Evolutionary conservation across 495 filamentous ascomycete genomes (phyloP).

Genomic region (Hyaloscypha finlandica): DNA sequence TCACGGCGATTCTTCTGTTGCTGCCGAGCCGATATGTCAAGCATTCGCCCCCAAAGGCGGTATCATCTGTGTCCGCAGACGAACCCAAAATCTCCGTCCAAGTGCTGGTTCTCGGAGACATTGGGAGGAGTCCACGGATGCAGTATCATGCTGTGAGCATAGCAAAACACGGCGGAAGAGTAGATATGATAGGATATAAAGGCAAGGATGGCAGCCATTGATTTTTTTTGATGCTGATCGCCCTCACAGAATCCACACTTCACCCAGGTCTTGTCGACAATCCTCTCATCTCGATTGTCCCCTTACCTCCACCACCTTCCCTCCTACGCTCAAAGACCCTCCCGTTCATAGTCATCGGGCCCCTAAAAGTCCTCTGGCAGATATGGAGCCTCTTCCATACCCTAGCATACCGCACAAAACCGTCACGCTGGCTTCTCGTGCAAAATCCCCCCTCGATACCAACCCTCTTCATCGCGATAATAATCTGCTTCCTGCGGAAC

Average conservation of each 20-base stretch:
- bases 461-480: slow-evolving; percentile 71
- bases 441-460: slow-evolving; percentile 97
- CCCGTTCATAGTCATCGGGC: slow-evolving; percentile 78
- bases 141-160: slow-evolving; percentile 97
- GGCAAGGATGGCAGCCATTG: slow-evolving; percentile 46
- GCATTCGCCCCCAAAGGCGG: slow-evolving; percentile 27
- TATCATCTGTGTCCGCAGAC: slow-evolving; percentile 5
- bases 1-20: slow-evolving; percentile 30
- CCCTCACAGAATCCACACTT: slow-evolving; percentile 41
- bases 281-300: slow-evolving; percentile 55
- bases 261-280: slow-evolving; percentile 74
- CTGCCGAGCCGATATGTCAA: slow-evolving; percentile 33
- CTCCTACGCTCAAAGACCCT: slow-evolving; percentile 63
- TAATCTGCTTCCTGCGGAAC: slow-evolving; percentile 75
- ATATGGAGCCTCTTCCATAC: slow-evolving; percentile 65
- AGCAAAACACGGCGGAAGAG: slow-evolving; percentile 76
- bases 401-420: slow-evolving; percentile 70
- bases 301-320: slow-evolving; percentile 62
- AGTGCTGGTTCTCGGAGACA: slow-evolving; percentile 95
- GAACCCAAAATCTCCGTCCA: slow-evolving; percentile 57
- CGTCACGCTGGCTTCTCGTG: slow-evolving; percentile 79
- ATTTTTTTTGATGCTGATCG: slow-evolving; percentile 17
- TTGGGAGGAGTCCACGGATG: slow-evolving; percentile 96
- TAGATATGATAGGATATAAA: slow-evolving; percentile 85
- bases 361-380: slow-evolving; percentile 87